phyloP scores from a whole-genome alignment of 2,329 filamentous ascomycete genomes.

The Apiospora koreana region DNA sequence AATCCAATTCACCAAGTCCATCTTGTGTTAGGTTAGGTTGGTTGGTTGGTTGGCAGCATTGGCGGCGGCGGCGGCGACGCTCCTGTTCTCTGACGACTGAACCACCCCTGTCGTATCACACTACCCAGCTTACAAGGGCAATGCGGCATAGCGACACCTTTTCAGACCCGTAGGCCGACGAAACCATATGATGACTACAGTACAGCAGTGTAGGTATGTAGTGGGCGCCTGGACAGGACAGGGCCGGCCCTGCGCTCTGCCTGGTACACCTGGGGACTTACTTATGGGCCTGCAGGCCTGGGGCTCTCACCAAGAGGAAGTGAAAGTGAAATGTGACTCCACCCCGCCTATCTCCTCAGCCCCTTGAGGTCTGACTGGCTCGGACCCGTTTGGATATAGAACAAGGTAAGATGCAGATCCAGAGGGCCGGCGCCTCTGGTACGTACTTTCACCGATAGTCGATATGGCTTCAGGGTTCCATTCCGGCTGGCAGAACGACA shows the following conservation, averaged over 20 bases:
- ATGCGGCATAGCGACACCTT: neutral
- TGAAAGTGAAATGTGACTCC: neutral
- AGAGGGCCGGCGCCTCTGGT: constrained; percentile 7
- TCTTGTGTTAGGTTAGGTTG: neutral
- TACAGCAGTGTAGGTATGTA: neutral
- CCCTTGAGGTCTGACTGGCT: constrained; percentile 3
- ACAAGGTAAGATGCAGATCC: constrained; percentile 7
- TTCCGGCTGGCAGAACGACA: constrained; percentile 3
- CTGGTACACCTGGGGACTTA: neutral
- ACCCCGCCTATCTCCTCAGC: constrained; percentile 1
- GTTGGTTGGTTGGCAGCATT: neutral
- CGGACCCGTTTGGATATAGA: constrained; percentile 5
- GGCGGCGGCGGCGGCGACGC: neutral
- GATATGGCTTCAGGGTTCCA: constrained; percentile 4
- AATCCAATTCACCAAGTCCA: neutral
- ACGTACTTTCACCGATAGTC: constrained; percentile 7
- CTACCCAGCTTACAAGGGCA: constrained; percentile 4
- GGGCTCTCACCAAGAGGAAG: neutral
- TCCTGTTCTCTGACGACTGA: neutral
- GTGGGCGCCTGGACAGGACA: neutral
- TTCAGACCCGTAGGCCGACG: constrained; percentile 2
- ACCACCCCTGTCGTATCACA: constrained; percentile 3
- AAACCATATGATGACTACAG: neutral
- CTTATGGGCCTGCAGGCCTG: neutral
- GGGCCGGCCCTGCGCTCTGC: too few species aligned